phyloP scores from a whole-genome alignment of 2,329 filamentous ascomycete genomes.

The Clarireedia paspali region DNA sequence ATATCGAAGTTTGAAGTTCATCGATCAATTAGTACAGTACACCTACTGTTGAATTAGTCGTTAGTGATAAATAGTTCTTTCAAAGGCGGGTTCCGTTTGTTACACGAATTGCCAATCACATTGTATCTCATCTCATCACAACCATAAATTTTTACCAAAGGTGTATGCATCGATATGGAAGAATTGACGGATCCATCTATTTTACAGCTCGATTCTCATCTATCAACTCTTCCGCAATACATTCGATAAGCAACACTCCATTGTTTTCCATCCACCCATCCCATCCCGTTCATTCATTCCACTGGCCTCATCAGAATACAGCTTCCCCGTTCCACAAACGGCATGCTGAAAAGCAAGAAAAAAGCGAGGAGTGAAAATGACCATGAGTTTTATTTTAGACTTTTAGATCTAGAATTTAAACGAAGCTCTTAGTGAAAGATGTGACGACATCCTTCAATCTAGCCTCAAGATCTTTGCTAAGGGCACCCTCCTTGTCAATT shows the following conservation, averaged over 20 bases:
- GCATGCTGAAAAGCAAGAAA: constrained; percentile 26
- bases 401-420: constrained; percentile 26
- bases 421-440: constrained; percentile 92
- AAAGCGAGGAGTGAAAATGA: constrained; percentile 17
- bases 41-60: too few species aligned
- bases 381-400: constrained; percentile 9
- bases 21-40: too few species aligned
- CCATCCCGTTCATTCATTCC: constrained; percentile 13
- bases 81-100: too few species aligned
- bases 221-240: constrained; percentile 20
- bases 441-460: constrained; percentile 70
- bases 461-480: constrained; percentile 89
- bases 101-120: too few species aligned
- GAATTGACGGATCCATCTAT: constrained; percentile 27
- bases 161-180: constrained; percentile 14
- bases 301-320: constrained; percentile 17
- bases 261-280: not conserved
- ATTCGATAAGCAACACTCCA: too few species aligned
- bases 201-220: constrained; percentile 28
- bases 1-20: not conserved
- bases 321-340: constrained; percentile 11
- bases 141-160: not conserved
- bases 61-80: too few species aligned
- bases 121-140: not conserved
- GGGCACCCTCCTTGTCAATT: constrained; percentile 90